These are phyloP conservation scores for Aegilops tauschii DNA, from an alignment of 176 grass and related monocot genomes.

Conservation along the genomic window DNA sequence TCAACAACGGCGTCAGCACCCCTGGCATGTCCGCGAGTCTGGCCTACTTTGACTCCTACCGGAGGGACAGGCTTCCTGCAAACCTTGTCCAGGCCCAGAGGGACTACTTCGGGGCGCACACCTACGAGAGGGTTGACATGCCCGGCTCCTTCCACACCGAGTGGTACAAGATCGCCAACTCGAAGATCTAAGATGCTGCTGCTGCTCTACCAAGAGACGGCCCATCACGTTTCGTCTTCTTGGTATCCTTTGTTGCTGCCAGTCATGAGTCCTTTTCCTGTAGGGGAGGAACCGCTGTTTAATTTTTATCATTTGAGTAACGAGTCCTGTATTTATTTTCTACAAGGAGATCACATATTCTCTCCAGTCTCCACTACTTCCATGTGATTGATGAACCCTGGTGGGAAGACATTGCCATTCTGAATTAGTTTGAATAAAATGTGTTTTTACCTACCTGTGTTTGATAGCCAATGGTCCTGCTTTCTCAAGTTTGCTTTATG, in stretches of 20 bases:
- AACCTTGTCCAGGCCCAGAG: conserved; percentile 85
- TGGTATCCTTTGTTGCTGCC: too few relatives aligned
- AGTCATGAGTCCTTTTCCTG: too few relatives aligned
- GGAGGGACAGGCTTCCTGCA: conserved; percentile 63
- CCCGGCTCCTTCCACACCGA: conserved; percentile 69
- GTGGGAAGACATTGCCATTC: background rate
- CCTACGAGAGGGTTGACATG: conserved; percentile 77
- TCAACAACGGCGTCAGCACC: conserved; percentile 75
- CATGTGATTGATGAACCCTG: background rate
- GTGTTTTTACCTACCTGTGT: too few relatives aligned
- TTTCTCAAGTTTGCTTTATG: too few relatives aligned
- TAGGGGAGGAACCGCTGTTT: background rate
- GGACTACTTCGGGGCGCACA: conserved; percentile 83
- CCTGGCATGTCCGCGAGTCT: conserved; percentile 65
- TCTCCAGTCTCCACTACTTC: background rate
- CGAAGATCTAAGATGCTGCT: conserved; percentile 41
- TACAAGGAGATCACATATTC: background rate
- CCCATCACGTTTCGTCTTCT: too few relatives aligned
- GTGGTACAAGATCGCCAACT: conserved; percentile 75
- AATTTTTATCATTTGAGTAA: background rate
- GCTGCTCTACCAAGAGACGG: too few relatives aligned
- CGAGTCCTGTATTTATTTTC: background rate
- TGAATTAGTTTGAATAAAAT: too few relatives aligned
- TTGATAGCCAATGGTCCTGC: too few relatives aligned
- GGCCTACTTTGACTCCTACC: conserved; percentile 78